phyloP scores from a whole-genome alignment of 2,329 filamentous ascomycete genomes.

The Zymoseptoria tritici region DNA sequence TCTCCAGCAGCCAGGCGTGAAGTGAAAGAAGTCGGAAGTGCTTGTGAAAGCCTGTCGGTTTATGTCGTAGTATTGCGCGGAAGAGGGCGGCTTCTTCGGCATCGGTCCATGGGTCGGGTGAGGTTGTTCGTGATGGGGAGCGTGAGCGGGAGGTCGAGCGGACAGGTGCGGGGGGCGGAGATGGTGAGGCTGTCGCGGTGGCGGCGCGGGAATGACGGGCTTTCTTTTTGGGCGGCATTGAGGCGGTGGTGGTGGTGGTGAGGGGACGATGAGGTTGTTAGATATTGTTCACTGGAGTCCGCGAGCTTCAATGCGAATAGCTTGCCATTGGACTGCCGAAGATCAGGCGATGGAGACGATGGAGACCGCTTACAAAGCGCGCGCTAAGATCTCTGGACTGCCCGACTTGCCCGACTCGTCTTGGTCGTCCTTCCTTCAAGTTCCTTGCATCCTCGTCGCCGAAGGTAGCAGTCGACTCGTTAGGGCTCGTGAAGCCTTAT shows the following conservation, averaged over 20 bases:
- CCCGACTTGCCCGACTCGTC: no score
- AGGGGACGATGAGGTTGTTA: neutral
- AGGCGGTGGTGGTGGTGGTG: neutral
- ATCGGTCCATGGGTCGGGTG: conserved; percentile 74
- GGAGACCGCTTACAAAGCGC: no score
- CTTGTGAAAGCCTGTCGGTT: conserved; percentile 94
- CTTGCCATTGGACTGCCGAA: neutral
- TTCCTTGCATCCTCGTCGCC: no score
- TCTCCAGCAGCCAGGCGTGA: conserved; percentile 27
- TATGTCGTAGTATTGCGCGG: conserved; percentile 89
- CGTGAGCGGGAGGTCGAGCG: neutral
- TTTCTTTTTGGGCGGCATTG: conserved; percentile 66
- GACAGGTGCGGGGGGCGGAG: neutral
- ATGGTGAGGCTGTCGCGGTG: conserved; percentile 44
- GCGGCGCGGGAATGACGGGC: conserved; percentile 48
- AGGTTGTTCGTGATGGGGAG: neutral
- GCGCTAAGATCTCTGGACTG: no score
- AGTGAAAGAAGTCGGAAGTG: conserved; percentile 89
- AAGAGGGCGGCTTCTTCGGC: conserved; percentile 90
- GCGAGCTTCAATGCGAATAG: neutral
- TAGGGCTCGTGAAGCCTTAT: no score
- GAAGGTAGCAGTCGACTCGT: no score
- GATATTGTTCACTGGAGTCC: neutral
- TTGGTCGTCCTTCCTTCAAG: no score
- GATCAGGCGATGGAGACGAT: neutral